Conservation (phyloP, 2,329 filamentous ascomycete genomes). For the Didymella pomorum region DNA sequence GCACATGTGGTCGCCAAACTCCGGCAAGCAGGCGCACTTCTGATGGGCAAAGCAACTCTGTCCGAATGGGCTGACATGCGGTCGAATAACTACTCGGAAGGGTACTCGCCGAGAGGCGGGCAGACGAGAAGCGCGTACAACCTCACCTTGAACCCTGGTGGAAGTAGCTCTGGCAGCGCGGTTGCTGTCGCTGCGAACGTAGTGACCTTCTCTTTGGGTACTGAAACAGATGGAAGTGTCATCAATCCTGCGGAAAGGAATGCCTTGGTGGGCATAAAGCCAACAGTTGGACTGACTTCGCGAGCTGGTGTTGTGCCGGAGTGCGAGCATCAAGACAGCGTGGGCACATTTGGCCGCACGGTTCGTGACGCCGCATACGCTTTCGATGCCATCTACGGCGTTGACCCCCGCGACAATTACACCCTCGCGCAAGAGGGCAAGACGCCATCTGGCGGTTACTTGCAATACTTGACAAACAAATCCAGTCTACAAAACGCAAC, state of each 20-base stretch:
- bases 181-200: constrained; percentile 70
- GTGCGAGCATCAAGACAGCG: constrained; percentile 71
- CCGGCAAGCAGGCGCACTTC: constrained; percentile 70
- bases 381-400: constrained; percentile 72
- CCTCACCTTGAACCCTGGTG: constrained; percentile 70
- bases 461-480: constrained; percentile 63
- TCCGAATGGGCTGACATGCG: constrained; percentile 71
- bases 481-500: constrained; percentile 65
- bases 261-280: constrained; percentile 75
- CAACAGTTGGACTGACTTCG: constrained; percentile 76
- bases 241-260: constrained; percentile 77
- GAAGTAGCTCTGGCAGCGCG: constrained; percentile 72
- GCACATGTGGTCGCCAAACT: constrained; percentile 69
- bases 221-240: constrained; percentile 73
- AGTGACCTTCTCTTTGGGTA: constrained; percentile 71
- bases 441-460: constrained; percentile 65
- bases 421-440: constrained; percentile 65
- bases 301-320: constrained; percentile 67
- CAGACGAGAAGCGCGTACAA: constrained; percentile 65
- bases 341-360: constrained; percentile 72
- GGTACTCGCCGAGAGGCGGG: constrained; percentile 44
- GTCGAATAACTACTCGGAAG: constrained; percentile 46
- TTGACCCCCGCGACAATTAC: constrained; percentile 71
- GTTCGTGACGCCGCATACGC: constrained; percentile 73
- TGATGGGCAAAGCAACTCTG: constrained; percentile 73